These are phyloP conservation scores for Candida argentea DNA, from an alignment of 805 yeast genomes.

Conservation along the genomic window DNA sequence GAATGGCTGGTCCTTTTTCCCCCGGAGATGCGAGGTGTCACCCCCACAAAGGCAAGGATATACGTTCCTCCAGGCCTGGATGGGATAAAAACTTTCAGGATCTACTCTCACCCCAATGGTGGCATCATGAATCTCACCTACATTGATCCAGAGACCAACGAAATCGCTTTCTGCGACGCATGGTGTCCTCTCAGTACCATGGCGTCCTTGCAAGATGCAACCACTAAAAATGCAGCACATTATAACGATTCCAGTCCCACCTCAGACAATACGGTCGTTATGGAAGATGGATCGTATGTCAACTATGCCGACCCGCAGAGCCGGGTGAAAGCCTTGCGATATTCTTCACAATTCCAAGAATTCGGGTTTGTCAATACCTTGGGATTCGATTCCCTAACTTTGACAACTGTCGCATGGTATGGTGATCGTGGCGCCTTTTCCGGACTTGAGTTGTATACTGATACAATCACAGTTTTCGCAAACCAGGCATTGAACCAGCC, in stretches of 20 bases:
- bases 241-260: conserved; percentile 11
- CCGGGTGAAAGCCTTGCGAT: conserved; percentile 28
- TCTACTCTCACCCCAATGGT: conserved; percentile 66
- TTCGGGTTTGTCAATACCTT: conserved; percentile 69
- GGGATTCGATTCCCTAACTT: conserved; percentile 47
- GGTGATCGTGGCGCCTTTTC: conserved; percentile 60
- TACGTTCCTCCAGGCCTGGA: conserved; percentile 46
- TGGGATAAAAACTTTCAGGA: conserved; percentile 55
- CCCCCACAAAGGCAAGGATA: conserved; percentile 66
- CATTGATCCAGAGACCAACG: conserved; percentile 59
- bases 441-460: conserved; percentile 65
- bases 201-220: conserved; percentile 20
- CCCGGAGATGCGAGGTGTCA: conserved; percentile 32
- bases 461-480: conserved; percentile 56
- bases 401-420: conserved; percentile 57
- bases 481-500: conserved; percentile 63
- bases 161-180: conserved; percentile 66
- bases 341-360: conserved; percentile 55
- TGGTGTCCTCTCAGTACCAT: conserved; percentile 65
- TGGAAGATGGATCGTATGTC: conserved; percentile 26
- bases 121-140: conserved; percentile 91
- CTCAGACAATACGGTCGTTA: conserved; percentile 6
- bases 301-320: conserved; percentile 24
- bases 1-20: conserved; percentile 58
- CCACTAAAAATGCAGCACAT: conserved; percentile 14